Conservation (phyloP, 2,329 filamentous ascomycete genomes). For the Aspergillus hortae region DNA sequence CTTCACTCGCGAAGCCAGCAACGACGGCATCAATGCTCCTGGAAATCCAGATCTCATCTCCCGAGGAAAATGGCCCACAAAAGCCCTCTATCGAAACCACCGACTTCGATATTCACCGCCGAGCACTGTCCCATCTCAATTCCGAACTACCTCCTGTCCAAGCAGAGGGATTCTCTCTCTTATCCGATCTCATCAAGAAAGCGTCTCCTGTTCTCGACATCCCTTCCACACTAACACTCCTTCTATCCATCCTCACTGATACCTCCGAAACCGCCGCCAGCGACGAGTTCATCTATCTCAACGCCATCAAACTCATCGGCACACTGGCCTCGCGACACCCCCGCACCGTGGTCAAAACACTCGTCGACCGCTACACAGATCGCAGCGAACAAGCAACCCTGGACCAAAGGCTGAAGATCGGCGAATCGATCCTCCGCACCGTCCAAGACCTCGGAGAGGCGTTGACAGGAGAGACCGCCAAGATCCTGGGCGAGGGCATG, state of each 20-base stretch:
- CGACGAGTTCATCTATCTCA: constrained; percentile 44
- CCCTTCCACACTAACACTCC: constrained; percentile 38
- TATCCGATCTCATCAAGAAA: constrained; percentile 38
- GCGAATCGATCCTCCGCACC: constrained; percentile 40
- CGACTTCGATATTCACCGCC: constrained; percentile 40
- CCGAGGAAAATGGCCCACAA: constrained; percentile 20
- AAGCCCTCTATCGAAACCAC: constrained; percentile 23
- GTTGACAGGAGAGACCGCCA: constrained; percentile 35
- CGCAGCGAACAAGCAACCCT: constrained; percentile 32
- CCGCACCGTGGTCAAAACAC: constrained; percentile 37
- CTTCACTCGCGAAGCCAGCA: constrained; percentile 33
- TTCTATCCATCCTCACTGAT: constrained; percentile 38
- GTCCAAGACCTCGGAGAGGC: constrained; percentile 39
- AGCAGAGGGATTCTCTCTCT: constrained; percentile 41
- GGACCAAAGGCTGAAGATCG: constrained; percentile 40
- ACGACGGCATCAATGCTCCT: constrained; percentile 42
- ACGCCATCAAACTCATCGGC: constrained; percentile 41
- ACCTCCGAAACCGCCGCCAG: constrained; percentile 27
- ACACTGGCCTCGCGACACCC: constrained; percentile 40
- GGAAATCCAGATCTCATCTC: constrained; percentile 36
- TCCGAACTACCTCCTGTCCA: constrained; percentile 41
- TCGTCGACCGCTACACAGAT: constrained; percentile 40
- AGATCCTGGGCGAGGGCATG: constrained; percentile 37
- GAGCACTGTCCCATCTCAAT: constrained; percentile 38
- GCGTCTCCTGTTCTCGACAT: constrained; percentile 43